Evolutionary conservation across 345 rosid species (phyloP).

Genomic region (Theobroma cacao): DNA sequence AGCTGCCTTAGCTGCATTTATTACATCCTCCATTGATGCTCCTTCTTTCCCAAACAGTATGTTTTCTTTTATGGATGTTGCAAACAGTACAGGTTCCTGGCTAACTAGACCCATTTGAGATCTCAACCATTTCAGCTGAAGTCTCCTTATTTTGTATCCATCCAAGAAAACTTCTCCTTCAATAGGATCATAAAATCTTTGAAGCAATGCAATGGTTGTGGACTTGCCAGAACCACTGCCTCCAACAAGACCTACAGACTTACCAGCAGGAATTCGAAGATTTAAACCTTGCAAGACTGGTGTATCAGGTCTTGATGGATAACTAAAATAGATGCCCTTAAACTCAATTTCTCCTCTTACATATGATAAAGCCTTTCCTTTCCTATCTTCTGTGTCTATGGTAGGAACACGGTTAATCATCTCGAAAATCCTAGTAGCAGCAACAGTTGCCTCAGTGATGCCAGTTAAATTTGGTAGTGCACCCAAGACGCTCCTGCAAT

Average conservation of each 20-base stretch:
- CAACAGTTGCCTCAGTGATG: slow-evolving; percentile 54
- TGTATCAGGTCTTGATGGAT: slow-evolving; percentile 67
- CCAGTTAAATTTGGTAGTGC: slow-evolving; percentile 60
- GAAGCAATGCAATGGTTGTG: slow-evolving; percentile 52
- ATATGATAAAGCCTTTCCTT: slow-evolving; percentile 62
- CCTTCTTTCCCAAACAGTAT: slow-evolving; percentile 67
- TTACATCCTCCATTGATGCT: slow-evolving; percentile 53
- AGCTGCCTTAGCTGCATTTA: slow-evolving; percentile 51
- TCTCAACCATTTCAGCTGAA: slow-evolving; percentile 67
- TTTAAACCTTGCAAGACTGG: slow-evolving; percentile 51
- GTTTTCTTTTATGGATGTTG: slow-evolving; percentile 58
- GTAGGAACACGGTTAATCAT: slow-evolving; percentile 48
- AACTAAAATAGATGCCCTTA: slow-evolving; percentile 42
- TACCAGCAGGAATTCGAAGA: slow-evolving; percentile 55
- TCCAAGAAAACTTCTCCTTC: slow-evolving; percentile 58
- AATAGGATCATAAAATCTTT: slow-evolving; percentile 59
- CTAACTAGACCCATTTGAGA: slow-evolving; percentile 65
- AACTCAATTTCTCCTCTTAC: slow-evolving; percentile 64
- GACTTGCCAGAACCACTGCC: slow-evolving; percentile 81
- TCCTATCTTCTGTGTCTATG: slow-evolving; percentile 52
- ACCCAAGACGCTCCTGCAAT: slow-evolving; percentile 53
- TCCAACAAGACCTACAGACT: slow-evolving; percentile 61
- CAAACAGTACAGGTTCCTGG: slow-evolving; percentile 67
- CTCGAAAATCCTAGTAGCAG: slow-evolving; percentile 45
- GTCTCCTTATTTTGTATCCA: slow-evolving; percentile 51